phyloP scores from a whole-genome alignment of 768 basidiomycete genomes.

The Tricholomella constricta region DNA sequence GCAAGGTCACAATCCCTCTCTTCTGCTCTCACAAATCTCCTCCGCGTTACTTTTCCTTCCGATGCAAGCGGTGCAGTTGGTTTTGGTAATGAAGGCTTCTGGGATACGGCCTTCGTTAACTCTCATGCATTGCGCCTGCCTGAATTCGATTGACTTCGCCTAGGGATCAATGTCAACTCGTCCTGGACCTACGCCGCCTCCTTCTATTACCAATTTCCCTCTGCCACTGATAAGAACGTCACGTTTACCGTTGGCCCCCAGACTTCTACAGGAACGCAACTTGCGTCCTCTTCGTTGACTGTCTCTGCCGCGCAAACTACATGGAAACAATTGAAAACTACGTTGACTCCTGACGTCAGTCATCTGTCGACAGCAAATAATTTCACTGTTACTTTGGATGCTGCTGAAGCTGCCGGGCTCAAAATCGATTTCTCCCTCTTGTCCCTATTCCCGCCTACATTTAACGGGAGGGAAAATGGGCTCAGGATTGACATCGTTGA shows the following conservation, averaged over 20 bases:
- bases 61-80: constrained; percentile 44
- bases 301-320: constrained; percentile 44
- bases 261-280: constrained; percentile 41
- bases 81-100: constrained; percentile 60
- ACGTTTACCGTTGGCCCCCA: constrained; percentile 47
- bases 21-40: constrained; percentile 60
- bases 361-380: neutral
- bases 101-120: constrained; percentile 38
- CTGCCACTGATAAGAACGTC: constrained; percentile 40
- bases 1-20: no score
- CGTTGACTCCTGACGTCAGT: constrained; percentile 10
- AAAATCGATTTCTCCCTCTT: no score
- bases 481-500: no score
- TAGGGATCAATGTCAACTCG: constrained; percentile 59
- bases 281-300: constrained; percentile 41
- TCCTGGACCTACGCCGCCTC: constrained; percentile 56
- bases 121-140: neutral
- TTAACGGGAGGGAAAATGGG: no score
- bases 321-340: constrained; percentile 50
- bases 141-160: no score
- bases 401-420: neutral
- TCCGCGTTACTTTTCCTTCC: constrained; percentile 49
- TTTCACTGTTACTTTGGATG: constrained; percentile 1
- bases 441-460: no score
- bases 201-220: no score